phyloP scores from a whole-genome alignment of 768 basidiomycete genomes.

The Termitomyces sp. region DNA sequence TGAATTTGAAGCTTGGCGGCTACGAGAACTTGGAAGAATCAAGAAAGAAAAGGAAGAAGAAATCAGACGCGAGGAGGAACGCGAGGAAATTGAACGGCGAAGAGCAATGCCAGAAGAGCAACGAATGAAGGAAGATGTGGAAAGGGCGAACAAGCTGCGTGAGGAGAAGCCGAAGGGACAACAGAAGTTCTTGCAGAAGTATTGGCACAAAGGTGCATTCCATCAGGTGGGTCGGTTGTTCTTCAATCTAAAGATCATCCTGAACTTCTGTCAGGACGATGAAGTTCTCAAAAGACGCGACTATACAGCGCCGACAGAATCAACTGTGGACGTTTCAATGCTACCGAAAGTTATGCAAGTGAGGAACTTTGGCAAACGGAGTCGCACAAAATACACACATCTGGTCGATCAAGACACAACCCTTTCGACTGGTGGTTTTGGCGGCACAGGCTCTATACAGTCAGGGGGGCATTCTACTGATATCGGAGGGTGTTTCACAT shows the following conservation, averaged over 20 bases:
- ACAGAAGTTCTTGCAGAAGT: constrained; percentile 94
- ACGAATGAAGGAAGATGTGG: constrained; percentile 86
- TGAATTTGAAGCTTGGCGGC: constrained; percentile 95
- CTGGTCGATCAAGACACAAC: constrained; percentile 93
- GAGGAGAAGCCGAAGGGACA: constrained; percentile 88
- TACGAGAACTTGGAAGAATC: constrained; percentile 89
- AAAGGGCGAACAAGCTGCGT: constrained; percentile 73
- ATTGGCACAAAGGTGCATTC: constrained; percentile 99
- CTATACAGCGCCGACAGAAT: constrained; percentile 85
- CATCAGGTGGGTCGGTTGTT: constrained; percentile 60
- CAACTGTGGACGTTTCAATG: constrained; percentile 80
- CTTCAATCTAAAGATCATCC: background rate
- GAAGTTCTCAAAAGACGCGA: constrained; percentile 82
- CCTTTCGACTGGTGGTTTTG: constrained; percentile 53
- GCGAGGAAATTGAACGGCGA: constrained; percentile 87
- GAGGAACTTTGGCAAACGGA: constrained; percentile 88
- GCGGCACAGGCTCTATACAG: constrained; percentile 48
- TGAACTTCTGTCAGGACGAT: constrained; percentile 47
- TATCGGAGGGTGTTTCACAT: constrained; percentile 80
- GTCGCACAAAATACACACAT: constrained; percentile 95
- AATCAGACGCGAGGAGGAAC: constrained; percentile 72
- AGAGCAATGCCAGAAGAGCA: constrained; percentile 92
- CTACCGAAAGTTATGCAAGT: constrained; percentile 97
- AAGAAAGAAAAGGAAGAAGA: constrained; percentile 92
- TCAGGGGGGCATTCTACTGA: constrained; percentile 50